Percentiles rank a stretch among this genome's conserved stretches.
Evolutionary conservation across 495 filamentous ascomycete genomes (phyloP).

Genomic region (Lasiosphaeris hirsuta): DNA sequence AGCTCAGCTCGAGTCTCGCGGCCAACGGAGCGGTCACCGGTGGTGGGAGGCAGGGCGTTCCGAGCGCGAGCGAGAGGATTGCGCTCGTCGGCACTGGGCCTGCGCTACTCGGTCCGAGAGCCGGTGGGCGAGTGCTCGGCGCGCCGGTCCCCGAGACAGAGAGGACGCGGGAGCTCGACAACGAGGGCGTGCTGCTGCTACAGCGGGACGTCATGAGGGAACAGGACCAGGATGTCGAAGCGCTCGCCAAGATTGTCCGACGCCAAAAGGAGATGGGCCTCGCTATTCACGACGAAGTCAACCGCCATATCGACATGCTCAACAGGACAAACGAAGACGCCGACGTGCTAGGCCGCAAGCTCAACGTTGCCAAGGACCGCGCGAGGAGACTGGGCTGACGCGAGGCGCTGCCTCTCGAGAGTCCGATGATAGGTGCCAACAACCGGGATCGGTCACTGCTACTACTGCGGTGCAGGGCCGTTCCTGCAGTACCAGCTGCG

Average conservation of each 20-base stretch:
- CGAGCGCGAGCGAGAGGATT: constrained; percentile 30
- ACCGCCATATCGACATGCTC: constrained; percentile 79
- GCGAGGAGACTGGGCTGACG: constrained; percentile 61
- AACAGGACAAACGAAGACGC: constrained; percentile 71
- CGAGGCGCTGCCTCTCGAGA: constrained; percentile 18
- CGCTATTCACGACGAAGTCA: constrained; percentile 80
- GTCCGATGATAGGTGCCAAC: background rate
- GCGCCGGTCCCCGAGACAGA: constrained; percentile 77
- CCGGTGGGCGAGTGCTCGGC: constrained; percentile 70
- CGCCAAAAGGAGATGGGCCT: constrained; percentile 83
- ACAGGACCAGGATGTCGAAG: constrained; percentile 78
- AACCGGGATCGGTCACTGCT: background rate
- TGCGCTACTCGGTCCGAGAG: background rate
- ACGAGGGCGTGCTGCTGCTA: constrained; percentile 80
- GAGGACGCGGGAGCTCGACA: constrained; percentile 83
- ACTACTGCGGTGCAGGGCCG: background rate
- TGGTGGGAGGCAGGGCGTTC: constrained; percentile 20
- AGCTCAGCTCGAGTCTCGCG: constrained; percentile 69
- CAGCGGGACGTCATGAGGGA: constrained; percentile 79
- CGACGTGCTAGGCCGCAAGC: constrained; percentile 68
- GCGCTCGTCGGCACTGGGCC: constrained; percentile 29
- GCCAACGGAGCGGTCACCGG: constrained; percentile 25
- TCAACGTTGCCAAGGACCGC: constrained; percentile 77
- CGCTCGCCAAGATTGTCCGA: constrained; percentile 70
- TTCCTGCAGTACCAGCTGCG: background rate